Base-by-base conservation (phyloP, 306 rosid species). In the Morella rubra region DNA sequence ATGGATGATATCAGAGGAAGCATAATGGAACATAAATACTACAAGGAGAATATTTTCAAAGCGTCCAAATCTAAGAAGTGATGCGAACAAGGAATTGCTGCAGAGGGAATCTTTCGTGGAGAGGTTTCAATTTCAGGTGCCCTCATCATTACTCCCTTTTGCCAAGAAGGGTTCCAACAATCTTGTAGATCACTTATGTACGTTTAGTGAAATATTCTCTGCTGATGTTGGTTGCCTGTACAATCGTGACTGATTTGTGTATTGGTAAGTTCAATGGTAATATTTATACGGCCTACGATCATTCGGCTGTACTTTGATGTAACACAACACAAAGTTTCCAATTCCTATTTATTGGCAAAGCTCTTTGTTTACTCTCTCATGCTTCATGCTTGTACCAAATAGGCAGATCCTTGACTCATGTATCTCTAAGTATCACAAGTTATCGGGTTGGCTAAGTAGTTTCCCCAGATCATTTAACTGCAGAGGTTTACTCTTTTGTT, bases 1-100 rank as follows among this genome's bases (percentile, higher is more conserved):
- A n/a, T 95, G 97, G 98, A 92, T 82, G 97, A 95, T 75, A 90
- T 95, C 77, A 85, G 89, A 87, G 98, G 92, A 83, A 92, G 97
- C 86, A 95, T 95, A 19, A 80, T 6, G 53, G 97, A 92, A 78
- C 98, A 90, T 76, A 88, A 81, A 81, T 95, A 81, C 83, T 92
- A 87, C 89, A 90, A 83, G 84, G 90, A 83, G 69, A 86, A 82
- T 69, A 92, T 95, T 73, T 95, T 95, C 84, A 95, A 92, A 79
- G 32, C 59, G 20, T 42, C 84, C 18, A 86, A 77, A 71, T 53
- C 87, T 52, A 88, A n/a, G 75, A 91, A 88, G 83, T 87, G 87
- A 93, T 54, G 62, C 64, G 67, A 74, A 60, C 46, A n/a, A 53
- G 56, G 73, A 27, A 70, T 70, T 70, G 56, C 42, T 4, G 44